Conservation (phyloP, 2,329 filamentous ascomycete species). For the Monascus ruber region DNA sequence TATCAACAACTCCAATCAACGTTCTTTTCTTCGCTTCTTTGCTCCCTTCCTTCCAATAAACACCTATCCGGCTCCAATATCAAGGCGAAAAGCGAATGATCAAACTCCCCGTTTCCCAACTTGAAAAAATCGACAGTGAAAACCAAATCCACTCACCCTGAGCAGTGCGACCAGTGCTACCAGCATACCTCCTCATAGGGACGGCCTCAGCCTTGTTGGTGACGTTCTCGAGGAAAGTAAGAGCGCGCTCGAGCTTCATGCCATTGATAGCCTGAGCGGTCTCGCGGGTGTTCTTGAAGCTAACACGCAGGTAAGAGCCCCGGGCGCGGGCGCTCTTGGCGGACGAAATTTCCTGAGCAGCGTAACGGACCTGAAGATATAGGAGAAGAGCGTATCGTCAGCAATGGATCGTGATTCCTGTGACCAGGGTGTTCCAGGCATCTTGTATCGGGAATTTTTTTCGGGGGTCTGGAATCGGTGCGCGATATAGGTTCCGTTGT, state of each 20-base stretch:
- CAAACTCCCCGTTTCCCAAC: not conserved
- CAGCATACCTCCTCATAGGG: constrained; percentile 95
- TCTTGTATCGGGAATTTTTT: not conserved
- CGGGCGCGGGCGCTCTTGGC: constrained; percentile 94
- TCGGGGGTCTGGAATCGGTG: too few species aligned
- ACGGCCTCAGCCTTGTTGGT: constrained; percentile 94
- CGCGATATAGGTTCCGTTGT: too few species aligned
- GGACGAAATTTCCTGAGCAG: constrained; percentile 73
- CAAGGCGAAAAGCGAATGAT: not conserved
- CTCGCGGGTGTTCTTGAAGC: constrained; percentile 99
- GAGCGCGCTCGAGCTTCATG: constrained; percentile 92
- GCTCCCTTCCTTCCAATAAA: not conserved
- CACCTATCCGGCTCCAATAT: not conserved
- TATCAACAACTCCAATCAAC: too few species aligned
- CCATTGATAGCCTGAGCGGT: constrained; percentile 99
- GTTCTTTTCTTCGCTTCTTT: not conserved
- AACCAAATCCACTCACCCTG: constrained; percentile 65
- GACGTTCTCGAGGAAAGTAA: constrained; percentile 97
- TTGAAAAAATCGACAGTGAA: not conserved
- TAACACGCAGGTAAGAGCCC: constrained; percentile 97
- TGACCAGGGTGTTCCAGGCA: not conserved
- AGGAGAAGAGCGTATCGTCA: constrained; percentile 10
- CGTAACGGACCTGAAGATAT: constrained; percentile 74
- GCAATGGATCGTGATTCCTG: not conserved
- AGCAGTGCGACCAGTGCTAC: constrained; percentile 86